phyloP scores from a whole-genome alignment of 1,284 basidiomycete genomes.

The Paramarasmius palmivorus region DNA sequence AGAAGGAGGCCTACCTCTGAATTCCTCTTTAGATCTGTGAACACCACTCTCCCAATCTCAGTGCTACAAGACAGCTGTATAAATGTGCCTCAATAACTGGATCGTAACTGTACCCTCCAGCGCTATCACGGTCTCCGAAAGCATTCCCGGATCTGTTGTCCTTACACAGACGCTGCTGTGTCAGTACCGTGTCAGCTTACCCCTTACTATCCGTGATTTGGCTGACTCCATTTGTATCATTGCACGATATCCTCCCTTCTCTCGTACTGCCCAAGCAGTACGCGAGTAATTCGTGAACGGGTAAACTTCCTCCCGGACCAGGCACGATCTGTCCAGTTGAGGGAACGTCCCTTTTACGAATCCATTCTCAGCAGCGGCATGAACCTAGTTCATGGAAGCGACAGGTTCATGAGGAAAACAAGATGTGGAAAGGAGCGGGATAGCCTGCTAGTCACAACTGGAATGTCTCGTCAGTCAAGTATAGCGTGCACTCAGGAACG shows the following conservation, averaged over 20 bases:
- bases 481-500: no score
- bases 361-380: no score
- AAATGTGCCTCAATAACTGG: neutral
- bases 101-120: constrained; percentile 1
- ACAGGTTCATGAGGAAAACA: no score
- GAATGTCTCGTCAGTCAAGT: no score
- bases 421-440: no score
- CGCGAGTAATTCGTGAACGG: constrained; percentile 18
- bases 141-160: constrained; percentile 15
- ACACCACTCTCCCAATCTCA: constrained; percentile 5
- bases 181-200: constrained; percentile 13
- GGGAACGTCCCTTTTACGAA: constrained; percentile 9
- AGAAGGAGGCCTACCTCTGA: neutral
- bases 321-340: constrained; percentile 13
- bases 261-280: constrained; percentile 11
- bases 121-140: constrained; percentile 6
- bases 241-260: constrained; percentile 12
- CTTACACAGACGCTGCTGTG: no score
- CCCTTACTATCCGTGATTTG: neutral
- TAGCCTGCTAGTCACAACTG: no score
- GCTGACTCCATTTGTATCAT: constrained; percentile 9
- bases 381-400: no score
- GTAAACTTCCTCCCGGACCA: constrained; percentile 11
- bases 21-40: constrained; percentile 4
- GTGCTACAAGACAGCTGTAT: neutral